Base-by-base conservation (phyloP, 108 stramenopile genomes). In the Stephanodiscus minutulus region DNA sequence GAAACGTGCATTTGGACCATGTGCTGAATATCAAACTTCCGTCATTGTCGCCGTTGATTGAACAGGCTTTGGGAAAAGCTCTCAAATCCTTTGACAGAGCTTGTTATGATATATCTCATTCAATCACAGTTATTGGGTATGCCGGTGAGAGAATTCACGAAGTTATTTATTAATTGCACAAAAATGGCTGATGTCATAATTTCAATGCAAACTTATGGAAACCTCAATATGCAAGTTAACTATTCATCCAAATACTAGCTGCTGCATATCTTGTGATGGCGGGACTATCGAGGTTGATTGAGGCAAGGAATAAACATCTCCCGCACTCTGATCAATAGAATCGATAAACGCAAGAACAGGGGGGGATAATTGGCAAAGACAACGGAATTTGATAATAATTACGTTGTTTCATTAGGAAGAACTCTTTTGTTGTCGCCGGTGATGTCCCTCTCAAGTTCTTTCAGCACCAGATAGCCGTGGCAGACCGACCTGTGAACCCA, bases 231-330 rank as follows among this genome's bases (percentile, higher is more conserved):
- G n/a, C n/a, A n/a, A n/a, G n/a, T n/a, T n/a, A n/a, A n/a, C n/a
- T n/a, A n/a, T n/a, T n/a, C n/a, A n/a, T 35, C 35, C 35, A 35
- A 35, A n/a, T n/a, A n/a, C 6, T 35, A 52, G 41, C 48, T 28
- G 64, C 64, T 47, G 64, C 64, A 41, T 64, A 64, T 64, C 64
- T 64, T 27, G 48, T 64, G 17, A 64, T 64, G 64, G 25, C 64
- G 27, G 64, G 64, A 2, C 33, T 64, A 25, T 64, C 64, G 22
- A 64, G 29, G 48, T 49, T 64, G 49, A 49, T 64, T 5, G 64
- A 64, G 25, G 48, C 64, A 31, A 50, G 48, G 18, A 64, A 64
- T 47, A 35, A 41, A 64, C 24, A 11, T 15, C 48, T 31, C 27
- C 48, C 48, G 24, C 48, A 47, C 0, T 20, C 46, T 48, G 39